Evolutionary conservation across 2,329 filamentous ascomycete species (phyloP).

Genomic region (Chrysoporthe cubensis): DNA sequence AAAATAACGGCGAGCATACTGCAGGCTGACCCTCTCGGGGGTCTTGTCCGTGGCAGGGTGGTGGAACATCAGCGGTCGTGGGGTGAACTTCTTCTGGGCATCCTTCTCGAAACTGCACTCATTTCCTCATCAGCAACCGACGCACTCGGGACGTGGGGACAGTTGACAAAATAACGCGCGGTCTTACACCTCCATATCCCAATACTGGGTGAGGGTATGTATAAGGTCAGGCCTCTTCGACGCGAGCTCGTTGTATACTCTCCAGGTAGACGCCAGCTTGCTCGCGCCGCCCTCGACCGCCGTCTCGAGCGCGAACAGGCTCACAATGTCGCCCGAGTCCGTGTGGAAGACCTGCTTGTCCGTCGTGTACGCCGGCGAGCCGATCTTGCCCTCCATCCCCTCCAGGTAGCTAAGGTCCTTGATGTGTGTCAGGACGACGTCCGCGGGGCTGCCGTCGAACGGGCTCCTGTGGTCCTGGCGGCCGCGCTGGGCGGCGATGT

Average conservation of each 20-base stretch:
- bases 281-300: slow-evolving; percentile 61
- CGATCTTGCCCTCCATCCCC: slow-evolving; percentile 48
- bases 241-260: slow-evolving; percentile 67
- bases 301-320: slow-evolving; percentile 57
- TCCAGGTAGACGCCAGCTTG: slow-evolving; percentile 60
- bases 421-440: slow-evolving; percentile 63
- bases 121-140: neutral
- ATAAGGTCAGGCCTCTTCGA: slow-evolving; percentile 62
- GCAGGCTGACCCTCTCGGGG: slow-evolving; percentile 60
- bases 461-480: slow-evolving; percentile 51
- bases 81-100: slow-evolving; percentile 46
- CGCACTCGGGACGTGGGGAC: slow-evolving; percentile 30
- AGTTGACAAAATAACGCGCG: slow-evolving; percentile 34
- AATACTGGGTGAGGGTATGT: slow-evolving; percentile 56
- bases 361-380: slow-evolving; percentile 61
- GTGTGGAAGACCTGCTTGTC: slow-evolving; percentile 69
- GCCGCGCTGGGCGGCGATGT: slow-evolving; percentile 58
- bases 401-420: slow-evolving; percentile 57
- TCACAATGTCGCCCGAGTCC: slow-evolving; percentile 62
- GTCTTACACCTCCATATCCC: slow-evolving; percentile 52
- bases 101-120: slow-evolving; percentile 54
- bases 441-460: slow-evolving; percentile 49
- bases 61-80: slow-evolving; percentile 59
- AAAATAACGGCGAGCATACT: slow-evolving; percentile 63
- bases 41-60: slow-evolving; percentile 48